Evolutionary conservation across 106 monocot species (phyloP).

Genomic region (Dactylorhiza incarnata): DNA sequence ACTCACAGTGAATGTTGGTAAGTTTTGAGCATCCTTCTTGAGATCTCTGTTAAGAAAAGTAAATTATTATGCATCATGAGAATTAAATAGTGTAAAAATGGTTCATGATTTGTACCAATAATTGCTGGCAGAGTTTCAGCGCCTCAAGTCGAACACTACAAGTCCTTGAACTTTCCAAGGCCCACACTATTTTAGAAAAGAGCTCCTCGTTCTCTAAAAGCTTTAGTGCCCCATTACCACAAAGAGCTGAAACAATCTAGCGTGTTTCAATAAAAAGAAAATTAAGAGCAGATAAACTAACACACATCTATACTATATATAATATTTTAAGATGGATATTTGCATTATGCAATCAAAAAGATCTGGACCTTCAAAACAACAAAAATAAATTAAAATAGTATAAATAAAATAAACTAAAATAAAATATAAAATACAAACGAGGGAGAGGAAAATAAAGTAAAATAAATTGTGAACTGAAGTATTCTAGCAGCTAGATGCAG

Average conservation of each 20-base stretch:
- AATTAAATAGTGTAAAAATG: neutral
- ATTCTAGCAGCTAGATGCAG: neutral
- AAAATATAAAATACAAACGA: neutral
- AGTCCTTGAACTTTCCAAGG: conserved; percentile 21
- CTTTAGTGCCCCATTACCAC: conserved; percentile 53
- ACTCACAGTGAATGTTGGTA: conserved; percentile 26
- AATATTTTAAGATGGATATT: too few species aligned
- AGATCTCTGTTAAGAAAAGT: conserved; percentile 41
- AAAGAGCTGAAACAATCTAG: conserved; percentile 59
- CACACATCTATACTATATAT: neutral
- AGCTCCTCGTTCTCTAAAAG: conserved; percentile 48
- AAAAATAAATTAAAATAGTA: neutral
- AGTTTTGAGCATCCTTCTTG: conserved; percentile 40
- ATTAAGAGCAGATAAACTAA: neutral
- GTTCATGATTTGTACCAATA: conserved; percentile 30
- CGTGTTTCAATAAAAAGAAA: neutral
- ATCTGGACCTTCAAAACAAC: too few species aligned
- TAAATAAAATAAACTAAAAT: neutral
- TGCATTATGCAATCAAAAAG: too few species aligned
- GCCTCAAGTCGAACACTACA: conserved; percentile 34
- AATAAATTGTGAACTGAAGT: neutral
- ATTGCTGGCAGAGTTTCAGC: conserved; percentile 44
- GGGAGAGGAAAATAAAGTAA: neutral
- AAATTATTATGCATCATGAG: neutral
- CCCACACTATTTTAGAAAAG: conserved; percentile 27